A percentile compares a stretch with the other conserved stretches of the same genome.
These are phyloP conservation scores for Macrocybe gigantea DNA, from an alignment of 768 basidiomycete genomes.

Conservation along the genomic window DNA sequence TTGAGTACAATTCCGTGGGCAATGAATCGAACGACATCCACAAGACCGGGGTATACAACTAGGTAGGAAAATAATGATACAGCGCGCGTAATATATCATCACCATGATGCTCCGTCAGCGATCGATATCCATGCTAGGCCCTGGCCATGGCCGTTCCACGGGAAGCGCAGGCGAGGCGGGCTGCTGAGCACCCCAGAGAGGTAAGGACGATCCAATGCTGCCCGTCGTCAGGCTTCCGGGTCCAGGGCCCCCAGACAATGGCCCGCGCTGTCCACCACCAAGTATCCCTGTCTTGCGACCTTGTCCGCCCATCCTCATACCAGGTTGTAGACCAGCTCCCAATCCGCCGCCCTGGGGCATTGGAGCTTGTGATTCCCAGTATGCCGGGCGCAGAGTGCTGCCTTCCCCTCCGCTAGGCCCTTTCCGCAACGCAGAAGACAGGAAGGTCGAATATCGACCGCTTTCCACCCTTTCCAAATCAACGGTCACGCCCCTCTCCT, in stretches of 20 bases:
- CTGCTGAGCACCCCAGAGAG: too few relatives aligned
- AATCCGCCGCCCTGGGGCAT: neutral
- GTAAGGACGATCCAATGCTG: too few relatives aligned
- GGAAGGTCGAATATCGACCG: constrained; percentile 28
- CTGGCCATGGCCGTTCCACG: too few relatives aligned
- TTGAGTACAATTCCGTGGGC: constrained; percentile 21
- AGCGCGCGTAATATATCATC: too few relatives aligned
- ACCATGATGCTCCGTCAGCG: too few relatives aligned
- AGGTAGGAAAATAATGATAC: neutral
- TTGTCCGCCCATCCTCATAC: constrained; percentile 45
- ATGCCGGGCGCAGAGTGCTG: constrained; percentile 14
- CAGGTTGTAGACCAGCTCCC: constrained; percentile 32
- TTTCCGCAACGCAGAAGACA: constrained; percentile 25
- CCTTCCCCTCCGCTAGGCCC: constrained; percentile 16
- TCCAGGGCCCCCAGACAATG: too few relatives aligned
- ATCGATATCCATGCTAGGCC: too few relatives aligned
- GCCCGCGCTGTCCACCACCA: constrained; percentile 31
- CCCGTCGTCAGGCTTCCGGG: too few relatives aligned
- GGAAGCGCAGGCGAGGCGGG: too few relatives aligned
- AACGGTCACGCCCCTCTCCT: constrained; percentile 44
- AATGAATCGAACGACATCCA: neutral
- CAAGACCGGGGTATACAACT: neutral
- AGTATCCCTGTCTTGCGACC: constrained; percentile 57
- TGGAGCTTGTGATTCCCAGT: constrained; percentile 20
- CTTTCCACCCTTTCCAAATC: constrained; percentile 44